Evolutionary conservation across 371 early-diverging fungal genomes (phyloP).

Genomic region (Lichtheimia hyalospora): DNA sequence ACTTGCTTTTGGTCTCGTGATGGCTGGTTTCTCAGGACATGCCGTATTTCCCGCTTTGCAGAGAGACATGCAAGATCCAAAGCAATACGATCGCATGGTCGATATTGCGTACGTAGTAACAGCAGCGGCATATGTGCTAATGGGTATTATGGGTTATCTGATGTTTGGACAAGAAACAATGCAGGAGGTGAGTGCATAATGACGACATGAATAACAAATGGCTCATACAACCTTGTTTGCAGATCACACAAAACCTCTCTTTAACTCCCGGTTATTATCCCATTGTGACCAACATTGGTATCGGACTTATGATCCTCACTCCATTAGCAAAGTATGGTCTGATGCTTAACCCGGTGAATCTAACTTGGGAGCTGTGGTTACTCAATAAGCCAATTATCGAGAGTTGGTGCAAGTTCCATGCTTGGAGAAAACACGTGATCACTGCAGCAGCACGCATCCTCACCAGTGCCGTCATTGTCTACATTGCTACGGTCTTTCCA

Average conservation of each 20-base stretch:
- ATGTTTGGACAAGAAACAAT: constrained; percentile 68
- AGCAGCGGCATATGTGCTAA: constrained; percentile 39
- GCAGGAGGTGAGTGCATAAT: constrained; percentile 43
- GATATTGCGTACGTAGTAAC: constrained; percentile 55
- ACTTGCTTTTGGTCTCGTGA: constrained; percentile 29
- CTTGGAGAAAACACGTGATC: constrained; percentile 21
- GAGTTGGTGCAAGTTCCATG: constrained; percentile 19
- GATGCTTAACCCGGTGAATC: constrained; percentile 56
- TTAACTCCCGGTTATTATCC: constrained; percentile 29
- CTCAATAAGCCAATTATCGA: constrained; percentile 13
- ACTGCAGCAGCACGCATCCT: constrained; percentile 14
- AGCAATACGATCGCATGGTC: constrained; percentile 49
- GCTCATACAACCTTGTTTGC: neutral
- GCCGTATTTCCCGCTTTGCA: constrained; percentile 71
- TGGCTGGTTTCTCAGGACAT: constrained; percentile 55
- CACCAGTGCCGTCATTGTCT: constrained; percentile 22
- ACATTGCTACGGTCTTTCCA: constrained; percentile 57
- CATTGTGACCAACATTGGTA: constrained; percentile 18
- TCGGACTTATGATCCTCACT: constrained; percentile 28
- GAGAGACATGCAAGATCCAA: constrained; percentile 62
- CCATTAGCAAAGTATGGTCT: constrained; percentile 42
- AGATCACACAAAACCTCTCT: constrained; percentile 68
- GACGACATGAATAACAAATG: neutral
- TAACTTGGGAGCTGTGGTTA: constrained; percentile 44
- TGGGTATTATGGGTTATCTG: constrained; percentile 60